Conservation (phyloP, 345 rosid species). For the Stellera chamaejasme region DNA sequence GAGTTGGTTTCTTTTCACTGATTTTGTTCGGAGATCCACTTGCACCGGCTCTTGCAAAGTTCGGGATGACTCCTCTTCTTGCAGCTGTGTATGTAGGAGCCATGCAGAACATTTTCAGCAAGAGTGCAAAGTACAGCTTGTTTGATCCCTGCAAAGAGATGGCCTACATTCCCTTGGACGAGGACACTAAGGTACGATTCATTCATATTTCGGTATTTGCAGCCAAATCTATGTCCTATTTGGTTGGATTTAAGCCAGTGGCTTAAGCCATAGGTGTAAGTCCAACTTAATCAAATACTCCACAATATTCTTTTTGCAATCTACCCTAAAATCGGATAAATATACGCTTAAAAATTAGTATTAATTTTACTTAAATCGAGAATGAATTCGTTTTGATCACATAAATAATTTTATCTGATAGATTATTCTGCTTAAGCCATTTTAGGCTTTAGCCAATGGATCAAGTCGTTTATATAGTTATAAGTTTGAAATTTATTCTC, state of each 20-base stretch:
- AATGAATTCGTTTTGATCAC: no score
- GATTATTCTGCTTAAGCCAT: no score
- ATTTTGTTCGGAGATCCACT: conserved; percentile 72
- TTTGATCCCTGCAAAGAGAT: conserved; percentile 99
- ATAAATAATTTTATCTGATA: no score
- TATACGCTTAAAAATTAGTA: background rate
- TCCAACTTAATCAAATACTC: no score
- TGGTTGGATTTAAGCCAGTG: background rate
- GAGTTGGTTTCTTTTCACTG: conserved; percentile 89
- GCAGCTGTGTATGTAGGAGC: conserved; percentile 98
- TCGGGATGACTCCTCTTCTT: conserved; percentile 93
- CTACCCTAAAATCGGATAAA: background rate
- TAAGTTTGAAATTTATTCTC: no score
- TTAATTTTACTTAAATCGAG: no score
- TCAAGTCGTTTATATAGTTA: no score
- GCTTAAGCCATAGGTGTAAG: background rate
- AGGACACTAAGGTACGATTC: conserved; percentile 79
- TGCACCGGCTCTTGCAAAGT: conserved; percentile 54
- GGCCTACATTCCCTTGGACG: conserved; percentile 95
- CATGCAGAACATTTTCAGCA: conserved; percentile 97
- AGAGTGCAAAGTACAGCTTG: conserved; percentile 98
- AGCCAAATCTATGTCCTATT: background rate
- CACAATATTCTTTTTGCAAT: background rate
- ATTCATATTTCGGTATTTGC: background rate
- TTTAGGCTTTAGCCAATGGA: no score